These are phyloP conservation scores for Geotrichum klebahnii DNA, from an alignment of 1,139 yeast genomes.

Conservation along the genomic window DNA sequence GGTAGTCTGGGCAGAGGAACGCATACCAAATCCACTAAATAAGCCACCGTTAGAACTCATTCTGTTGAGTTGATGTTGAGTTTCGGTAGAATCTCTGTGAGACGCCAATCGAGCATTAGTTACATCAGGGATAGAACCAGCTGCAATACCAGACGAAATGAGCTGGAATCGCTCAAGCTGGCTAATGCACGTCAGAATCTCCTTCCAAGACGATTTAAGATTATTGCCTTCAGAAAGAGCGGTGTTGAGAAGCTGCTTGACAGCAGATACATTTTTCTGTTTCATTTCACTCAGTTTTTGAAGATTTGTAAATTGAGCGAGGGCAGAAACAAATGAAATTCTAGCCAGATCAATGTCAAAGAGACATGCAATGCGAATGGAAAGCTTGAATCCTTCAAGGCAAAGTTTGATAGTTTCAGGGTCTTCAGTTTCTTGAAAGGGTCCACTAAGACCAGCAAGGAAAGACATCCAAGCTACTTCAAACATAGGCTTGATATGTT, in stretches of 20 bases:
- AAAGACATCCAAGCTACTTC: conserved; percentile 96
- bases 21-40: conserved; percentile 18
- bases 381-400: conserved; percentile 77
- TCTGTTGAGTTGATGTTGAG: conserved; percentile 37
- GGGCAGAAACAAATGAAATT: conserved; percentile 85
- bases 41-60: conserved; percentile 16
- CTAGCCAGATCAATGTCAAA: conserved; percentile 83
- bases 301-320: conserved; percentile 80
- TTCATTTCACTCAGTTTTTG: conserved; percentile 76
- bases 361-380: conserved; percentile 78
- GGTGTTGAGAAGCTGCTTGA: conserved; percentile 65
- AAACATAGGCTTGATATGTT: conserved; percentile 88
- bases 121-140: conserved; percentile 81
- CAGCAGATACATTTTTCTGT: conserved; percentile 78
- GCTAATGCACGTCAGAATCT: conserved; percentile 73
- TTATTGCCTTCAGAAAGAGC: conserved; percentile 76
- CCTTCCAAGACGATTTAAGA: conserved; percentile 76
- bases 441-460: conserved; percentile 88
- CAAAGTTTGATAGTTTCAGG: conserved; percentile 63
- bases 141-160: conserved; percentile 83
- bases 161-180: conserved; percentile 88
- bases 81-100: conserved; percentile 45
- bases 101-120: conserved; percentile 63
- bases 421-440: conserved; percentile 86
- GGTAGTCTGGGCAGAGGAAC: conserved; percentile 45